phyloP scores from a whole-genome alignment of 2,329 filamentous ascomycete species.

The Aspergillus transmontanensis region DNA sequence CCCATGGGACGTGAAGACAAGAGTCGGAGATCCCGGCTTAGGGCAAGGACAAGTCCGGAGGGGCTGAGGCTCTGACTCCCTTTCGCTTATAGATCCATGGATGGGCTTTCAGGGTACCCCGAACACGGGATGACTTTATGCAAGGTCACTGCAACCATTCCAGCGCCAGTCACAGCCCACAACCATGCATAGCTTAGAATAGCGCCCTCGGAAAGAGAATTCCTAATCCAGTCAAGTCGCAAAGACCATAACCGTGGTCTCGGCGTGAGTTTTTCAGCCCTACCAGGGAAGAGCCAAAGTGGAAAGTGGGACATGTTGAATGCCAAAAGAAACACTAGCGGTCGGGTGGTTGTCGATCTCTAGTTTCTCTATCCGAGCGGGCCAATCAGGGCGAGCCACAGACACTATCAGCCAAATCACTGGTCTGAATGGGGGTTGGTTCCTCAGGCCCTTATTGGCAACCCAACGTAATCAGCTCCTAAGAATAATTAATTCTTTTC shows the following conservation, averaged over 20 bases:
- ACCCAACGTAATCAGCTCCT: not conserved
- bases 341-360: not conserved
- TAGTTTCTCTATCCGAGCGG: not conserved
- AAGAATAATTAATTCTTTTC: not conserved
- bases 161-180: not conserved
- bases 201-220: not conserved
- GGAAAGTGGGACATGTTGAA: not conserved
- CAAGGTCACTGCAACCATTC: not conserved
- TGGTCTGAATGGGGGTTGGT: not conserved
- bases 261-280: slow-evolving; percentile 16
- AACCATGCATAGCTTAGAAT: not conserved
- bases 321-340: not conserved
- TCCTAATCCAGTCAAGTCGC: not conserved
- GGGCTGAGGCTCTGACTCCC: slow-evolving; percentile 1
- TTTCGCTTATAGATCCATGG: not conserved
- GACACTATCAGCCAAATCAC: not conserved
- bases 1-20: not conserved
- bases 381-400: not conserved
- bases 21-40: not conserved
- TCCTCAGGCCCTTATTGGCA: not conserved
- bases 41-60: not conserved
- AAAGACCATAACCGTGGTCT: not conserved
- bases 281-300: slow-evolving; percentile 12
- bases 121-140: not conserved
- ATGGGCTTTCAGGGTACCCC: not conserved